Percentiles rank a stretch among this genome's conserved stretches.
Evolutionary conservation across 208 protist genomes (phyloP).

Genomic region (Leishmania martiniquensis): DNA sequence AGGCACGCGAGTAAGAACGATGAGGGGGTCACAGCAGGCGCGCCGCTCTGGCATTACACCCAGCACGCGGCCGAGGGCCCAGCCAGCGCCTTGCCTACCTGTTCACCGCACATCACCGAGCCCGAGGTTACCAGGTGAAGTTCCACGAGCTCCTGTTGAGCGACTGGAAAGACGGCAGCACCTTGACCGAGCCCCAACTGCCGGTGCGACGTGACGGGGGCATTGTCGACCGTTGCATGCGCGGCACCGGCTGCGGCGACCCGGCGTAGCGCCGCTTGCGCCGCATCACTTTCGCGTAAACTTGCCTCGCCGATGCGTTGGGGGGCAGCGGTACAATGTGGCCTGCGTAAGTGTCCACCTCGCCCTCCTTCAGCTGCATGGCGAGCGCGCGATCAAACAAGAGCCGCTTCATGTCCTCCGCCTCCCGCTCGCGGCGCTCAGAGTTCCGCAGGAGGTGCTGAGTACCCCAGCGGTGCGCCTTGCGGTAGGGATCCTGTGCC

Average conservation of each 20-base stretch:
- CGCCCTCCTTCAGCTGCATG: constrained; percentile 58
- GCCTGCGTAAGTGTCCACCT: constrained; percentile 70
- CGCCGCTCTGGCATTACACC: background rate
- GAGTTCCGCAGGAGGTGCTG: constrained; percentile 75
- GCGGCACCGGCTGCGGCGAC: constrained; percentile 47
- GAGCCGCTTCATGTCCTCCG: constrained; percentile 41
- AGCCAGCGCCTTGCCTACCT: background rate
- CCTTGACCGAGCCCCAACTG: constrained; percentile 1
- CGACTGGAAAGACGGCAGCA: constrained; percentile 56
- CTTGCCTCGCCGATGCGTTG: constrained; percentile 58
- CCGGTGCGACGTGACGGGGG: constrained; percentile 6
- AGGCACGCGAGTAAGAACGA: background rate
- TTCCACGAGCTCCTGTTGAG: constrained; percentile 87
- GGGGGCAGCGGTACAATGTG: constrained; percentile 82
- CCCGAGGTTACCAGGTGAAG: constrained; percentile 70
- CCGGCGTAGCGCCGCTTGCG: constrained; percentile 69
- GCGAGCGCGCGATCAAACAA: constrained; percentile 81
- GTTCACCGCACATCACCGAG: background rate
- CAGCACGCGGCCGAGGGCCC: background rate
- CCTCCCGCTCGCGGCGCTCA: constrained; percentile 55
- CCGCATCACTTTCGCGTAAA: constrained; percentile 75
- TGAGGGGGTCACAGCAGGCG: background rate
- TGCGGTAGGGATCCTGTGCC: constrained; percentile 53
- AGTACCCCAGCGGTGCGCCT: constrained; percentile 65
- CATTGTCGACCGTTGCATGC: constrained; percentile 41